phyloP scores from a whole-genome alignment of 2,329 filamentous ascomycete genomes.

The Hymenoscyphus repandus region DNA sequence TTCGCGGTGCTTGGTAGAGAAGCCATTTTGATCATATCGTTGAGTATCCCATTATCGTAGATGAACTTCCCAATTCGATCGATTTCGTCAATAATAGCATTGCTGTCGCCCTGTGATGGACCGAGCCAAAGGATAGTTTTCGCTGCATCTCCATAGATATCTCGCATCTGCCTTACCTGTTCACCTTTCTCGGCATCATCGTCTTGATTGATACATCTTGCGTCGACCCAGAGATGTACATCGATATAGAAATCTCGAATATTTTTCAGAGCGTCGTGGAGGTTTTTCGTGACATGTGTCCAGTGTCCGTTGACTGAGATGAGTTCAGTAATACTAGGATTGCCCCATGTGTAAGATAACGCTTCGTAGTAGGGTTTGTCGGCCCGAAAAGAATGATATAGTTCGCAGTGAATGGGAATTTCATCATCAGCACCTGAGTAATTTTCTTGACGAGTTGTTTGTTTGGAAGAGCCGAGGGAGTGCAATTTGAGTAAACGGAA shows the following conservation, averaged over 20 bases:
- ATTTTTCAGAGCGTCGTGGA: conserved; percentile 5
- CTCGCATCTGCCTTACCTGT: not conserved
- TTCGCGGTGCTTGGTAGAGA: not conserved
- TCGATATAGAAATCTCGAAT: conserved; percentile 3
- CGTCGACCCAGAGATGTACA: not conserved
- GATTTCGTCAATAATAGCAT: not conserved
- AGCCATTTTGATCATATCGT: not conserved
- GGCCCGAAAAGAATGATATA: not conserved
- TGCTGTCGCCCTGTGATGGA: not conserved
- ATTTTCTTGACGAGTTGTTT: not conserved
- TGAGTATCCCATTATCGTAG: not conserved
- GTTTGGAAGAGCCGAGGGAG: not conserved
- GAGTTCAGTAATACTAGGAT: conserved; percentile 6
- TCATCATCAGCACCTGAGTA: not conserved
- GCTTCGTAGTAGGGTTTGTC: conserved; percentile 12
- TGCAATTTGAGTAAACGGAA: not conserved
- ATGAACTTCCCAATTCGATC: not conserved
- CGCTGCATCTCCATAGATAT: not conserved
- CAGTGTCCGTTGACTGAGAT: conserved; percentile 17
- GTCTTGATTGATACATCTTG: not conserved
- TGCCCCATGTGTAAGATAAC: conserved; percentile 28
- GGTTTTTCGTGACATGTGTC: conserved; percentile 8
- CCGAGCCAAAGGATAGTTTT: not conserved
- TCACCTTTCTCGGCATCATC: not conserved
- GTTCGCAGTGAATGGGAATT: not conserved